Evolutionary conservation across 306 rosid genomes (phyloP).

Genomic region (Senna tora): DNA sequence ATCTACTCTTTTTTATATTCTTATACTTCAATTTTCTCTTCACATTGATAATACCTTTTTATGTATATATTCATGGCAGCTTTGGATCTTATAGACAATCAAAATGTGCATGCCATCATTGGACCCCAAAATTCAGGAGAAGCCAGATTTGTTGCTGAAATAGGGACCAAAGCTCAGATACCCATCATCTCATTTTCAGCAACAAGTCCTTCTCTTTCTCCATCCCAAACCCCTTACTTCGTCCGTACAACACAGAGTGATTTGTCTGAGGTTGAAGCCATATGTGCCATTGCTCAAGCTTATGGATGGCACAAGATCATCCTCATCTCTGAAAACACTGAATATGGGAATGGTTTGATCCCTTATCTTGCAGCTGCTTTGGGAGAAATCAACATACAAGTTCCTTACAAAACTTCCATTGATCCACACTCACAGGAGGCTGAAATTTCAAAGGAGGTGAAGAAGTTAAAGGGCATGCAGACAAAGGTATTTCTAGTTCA

Average conservation of each 20-base stretch:
- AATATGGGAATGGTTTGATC: constrained; percentile 48
- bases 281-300: constrained; percentile 33
- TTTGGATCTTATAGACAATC: constrained; percentile 34
- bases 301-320: constrained; percentile 48
- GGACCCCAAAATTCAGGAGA: constrained; percentile 46
- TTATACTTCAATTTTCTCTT: too few relatives aligned
- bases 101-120: constrained; percentile 42
- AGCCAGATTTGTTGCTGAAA: constrained; percentile 41
- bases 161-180: constrained; percentile 34
- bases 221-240: constrained; percentile 37
- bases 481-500: constrained; percentile 48
- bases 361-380: constrained; percentile 42
- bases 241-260: constrained; percentile 45
- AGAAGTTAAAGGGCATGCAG: not conserved
- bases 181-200: constrained; percentile 46
- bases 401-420: constrained; percentile 32
- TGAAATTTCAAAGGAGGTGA: constrained; percentile 28
- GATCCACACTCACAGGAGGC: constrained; percentile 2
- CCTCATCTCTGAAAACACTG: constrained; percentile 45
- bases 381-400: constrained; percentile 24
- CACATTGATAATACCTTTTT: too few relatives aligned
- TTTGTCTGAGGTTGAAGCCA: constrained; percentile 32
- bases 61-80: constrained; percentile 1
- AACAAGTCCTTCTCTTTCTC: constrained; percentile 49
- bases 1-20: too few relatives aligned